phyloP scores from a whole-genome alignment of 441 rosid genomes.

The Arabidopsis hybrid region DNA sequence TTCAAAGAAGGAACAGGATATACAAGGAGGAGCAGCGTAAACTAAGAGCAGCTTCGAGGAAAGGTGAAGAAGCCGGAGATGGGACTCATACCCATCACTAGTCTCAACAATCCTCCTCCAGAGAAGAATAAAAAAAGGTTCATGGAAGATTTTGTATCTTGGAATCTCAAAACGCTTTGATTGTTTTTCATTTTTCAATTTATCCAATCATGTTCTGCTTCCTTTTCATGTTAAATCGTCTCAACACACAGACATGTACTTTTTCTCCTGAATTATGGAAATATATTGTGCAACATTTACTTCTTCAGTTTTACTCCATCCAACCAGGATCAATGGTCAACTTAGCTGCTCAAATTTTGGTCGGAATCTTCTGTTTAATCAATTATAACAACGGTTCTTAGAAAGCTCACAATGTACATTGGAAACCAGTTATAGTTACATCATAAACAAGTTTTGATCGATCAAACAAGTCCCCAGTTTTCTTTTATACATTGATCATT shows the following conservation, averaged over 20 bases:
- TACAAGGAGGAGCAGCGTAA: constrained; percentile 98
- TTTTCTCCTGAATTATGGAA: constrained; percentile 11
- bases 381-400: constrained; percentile 3
- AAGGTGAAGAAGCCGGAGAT: constrained; percentile 55
- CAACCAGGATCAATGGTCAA: not conserved
- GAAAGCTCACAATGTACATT: constrained; percentile 42
- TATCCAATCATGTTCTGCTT: constrained; percentile 31
- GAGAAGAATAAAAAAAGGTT: constrained; percentile 47
- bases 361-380: constrained; percentile 3
- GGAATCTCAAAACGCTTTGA: constrained; percentile 30
- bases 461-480: constrained; percentile 39
- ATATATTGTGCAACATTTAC: constrained; percentile 5
- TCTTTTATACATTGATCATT: constrained; percentile 43
- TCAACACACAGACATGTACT: constrained; percentile 18
- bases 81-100: constrained; percentile 56
- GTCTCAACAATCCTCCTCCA: constrained; percentile 16
- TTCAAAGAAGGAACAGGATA: constrained; percentile 86
- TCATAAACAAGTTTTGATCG: constrained; percentile 41
- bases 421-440: constrained; percentile 41
- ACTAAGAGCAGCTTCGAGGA: constrained; percentile 75
- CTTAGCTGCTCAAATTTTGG: constrained; percentile 7
- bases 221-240: constrained; percentile 9
- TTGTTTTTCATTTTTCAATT: constrained; percentile 34
- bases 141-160: constrained; percentile 41
- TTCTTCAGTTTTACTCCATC: constrained; percentile 5